phyloP scores from a whole-genome alignment of 2,329 filamentous ascomycete species.

The Cyanodermella asteris region DNA sequence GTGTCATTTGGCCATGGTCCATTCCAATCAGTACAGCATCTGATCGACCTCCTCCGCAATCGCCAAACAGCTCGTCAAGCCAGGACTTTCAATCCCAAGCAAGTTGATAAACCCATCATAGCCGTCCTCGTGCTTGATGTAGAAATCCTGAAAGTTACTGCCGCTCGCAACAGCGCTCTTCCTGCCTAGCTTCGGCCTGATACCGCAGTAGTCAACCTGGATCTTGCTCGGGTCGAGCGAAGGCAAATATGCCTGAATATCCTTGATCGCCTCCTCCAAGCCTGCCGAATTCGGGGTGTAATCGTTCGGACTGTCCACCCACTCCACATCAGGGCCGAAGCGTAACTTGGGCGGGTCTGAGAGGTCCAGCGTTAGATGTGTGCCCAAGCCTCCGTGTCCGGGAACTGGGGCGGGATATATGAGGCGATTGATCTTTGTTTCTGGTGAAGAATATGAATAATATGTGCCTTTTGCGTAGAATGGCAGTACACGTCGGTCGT shows the following conservation, averaged over 20 bases:
- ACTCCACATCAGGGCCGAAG: constrained; percentile 90
- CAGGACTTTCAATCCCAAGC: constrained; percentile 81
- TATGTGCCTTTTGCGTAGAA: constrained; percentile 92
- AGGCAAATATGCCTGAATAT: constrained; percentile 64
- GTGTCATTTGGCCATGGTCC: not conserved
- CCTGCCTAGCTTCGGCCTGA: constrained; percentile 60
- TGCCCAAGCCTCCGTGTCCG: constrained; percentile 72
- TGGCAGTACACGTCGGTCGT: constrained; percentile 32
- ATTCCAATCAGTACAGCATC: constrained; percentile 24
- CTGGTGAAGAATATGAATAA: constrained; percentile 54
- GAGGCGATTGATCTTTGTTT: constrained; percentile 46
- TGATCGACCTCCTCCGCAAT: constrained; percentile 56
- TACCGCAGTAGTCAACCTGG: constrained; percentile 69
- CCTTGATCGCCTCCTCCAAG: constrained; percentile 43
- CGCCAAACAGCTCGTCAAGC: constrained; percentile 66
- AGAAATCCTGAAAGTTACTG: constrained; percentile 63
- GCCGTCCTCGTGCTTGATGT: constrained; percentile 55
- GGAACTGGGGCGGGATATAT: constrained; percentile 75
- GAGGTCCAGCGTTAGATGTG: constrained; percentile 82
- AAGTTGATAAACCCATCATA: constrained; percentile 72
- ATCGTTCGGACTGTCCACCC: constrained; percentile 52
- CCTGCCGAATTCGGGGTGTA: constrained; percentile 44
- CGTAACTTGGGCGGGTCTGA: constrained; percentile 59
- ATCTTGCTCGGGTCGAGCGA: constrained; percentile 44
- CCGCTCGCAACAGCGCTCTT: constrained; percentile 35